Percentiles rank a stretch among this genome's conserved stretches.
phyloP scores from a whole-genome alignment of 805 yeast genomes.

The Sugiyamaella qingdaonensis region DNA sequence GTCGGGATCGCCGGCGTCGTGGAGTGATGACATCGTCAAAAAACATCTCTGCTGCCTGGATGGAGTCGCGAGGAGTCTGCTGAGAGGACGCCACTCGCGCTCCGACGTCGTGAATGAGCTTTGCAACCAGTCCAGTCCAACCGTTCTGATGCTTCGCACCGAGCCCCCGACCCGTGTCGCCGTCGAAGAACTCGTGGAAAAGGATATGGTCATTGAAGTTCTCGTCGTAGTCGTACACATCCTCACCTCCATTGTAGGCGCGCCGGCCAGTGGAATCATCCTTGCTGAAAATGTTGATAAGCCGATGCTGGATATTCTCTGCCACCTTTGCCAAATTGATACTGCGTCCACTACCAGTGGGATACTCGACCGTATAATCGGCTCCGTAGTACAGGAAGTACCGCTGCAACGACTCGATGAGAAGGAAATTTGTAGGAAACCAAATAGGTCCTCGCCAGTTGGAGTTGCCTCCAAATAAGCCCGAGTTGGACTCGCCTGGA shows the following conservation, averaged over 20 bases:
- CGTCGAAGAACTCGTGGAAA: constrained; percentile 86
- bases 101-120: constrained; percentile 85
- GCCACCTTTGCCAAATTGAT: constrained; percentile 85
- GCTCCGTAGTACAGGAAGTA: constrained; percentile 87
- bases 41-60: constrained; percentile 33
- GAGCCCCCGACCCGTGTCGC: constrained; percentile 89
- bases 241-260: constrained; percentile 64
- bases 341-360: constrained; percentile 72
- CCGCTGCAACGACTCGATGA: constrained; percentile 83
- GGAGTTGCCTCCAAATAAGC: constrained; percentile 93
- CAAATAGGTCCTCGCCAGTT: constrained; percentile 98
- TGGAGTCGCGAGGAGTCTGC: constrained; percentile 32
- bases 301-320: constrained; percentile 80
- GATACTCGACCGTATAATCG: constrained; percentile 79
- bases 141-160: constrained; percentile 96
- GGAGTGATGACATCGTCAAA: constrained; percentile 32
- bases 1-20: constrained; percentile 5
- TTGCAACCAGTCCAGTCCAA: constrained; percentile 91
- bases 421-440: constrained; percentile 86
- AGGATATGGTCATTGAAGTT: constrained; percentile 70
- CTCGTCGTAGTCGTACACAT: constrained; percentile 52
- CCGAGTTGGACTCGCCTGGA: constrained; percentile 87
- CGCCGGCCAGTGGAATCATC: constrained; percentile 37
- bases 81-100: constrained; percentile 54
- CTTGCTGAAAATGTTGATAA: constrained; percentile 74